These are phyloP conservation scores for Boletus rex-veris DNA, from an alignment of 768 basidiomycete species.

Conservation along the genomic window DNA sequence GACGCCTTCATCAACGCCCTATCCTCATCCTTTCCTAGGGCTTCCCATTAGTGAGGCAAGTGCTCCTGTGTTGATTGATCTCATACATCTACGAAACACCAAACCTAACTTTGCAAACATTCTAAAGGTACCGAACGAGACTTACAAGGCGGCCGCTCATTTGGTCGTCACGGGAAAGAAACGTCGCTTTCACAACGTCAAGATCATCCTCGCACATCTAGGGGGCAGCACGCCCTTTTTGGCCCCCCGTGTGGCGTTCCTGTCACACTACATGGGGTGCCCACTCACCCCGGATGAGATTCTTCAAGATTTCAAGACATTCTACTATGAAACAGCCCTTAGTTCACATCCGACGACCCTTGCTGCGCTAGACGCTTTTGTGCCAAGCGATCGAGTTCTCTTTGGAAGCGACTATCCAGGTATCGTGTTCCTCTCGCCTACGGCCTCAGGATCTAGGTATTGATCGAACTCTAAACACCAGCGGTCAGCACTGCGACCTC, in stretches of 20 bases:
- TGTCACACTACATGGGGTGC: constrained; percentile 71
- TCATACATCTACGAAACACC: neutral
- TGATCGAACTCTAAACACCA: constrained; percentile 24
- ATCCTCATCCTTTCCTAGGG: constrained; percentile 61
- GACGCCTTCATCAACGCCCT: constrained; percentile 58
- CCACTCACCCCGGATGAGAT: constrained; percentile 60
- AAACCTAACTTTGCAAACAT: constrained; percentile 3
- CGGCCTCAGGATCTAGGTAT: neutral
- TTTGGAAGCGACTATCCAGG: constrained; percentile 81
- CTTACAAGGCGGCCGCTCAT: constrained; percentile 77
- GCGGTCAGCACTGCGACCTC: constrained; percentile 57
- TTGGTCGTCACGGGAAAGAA: constrained; percentile 71
- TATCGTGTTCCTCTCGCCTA: constrained; percentile 26
- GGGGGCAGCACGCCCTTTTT: constrained; percentile 68
- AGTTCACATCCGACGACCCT: constrained; percentile 54
- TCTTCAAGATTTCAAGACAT: constrained; percentile 62
- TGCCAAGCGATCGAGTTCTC: constrained; percentile 48
- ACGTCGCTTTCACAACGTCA: constrained; percentile 55
- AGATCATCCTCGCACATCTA: constrained; percentile 68
- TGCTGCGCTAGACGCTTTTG: constrained; percentile 48
- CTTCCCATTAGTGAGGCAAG: constrained; percentile 65
- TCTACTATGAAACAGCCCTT: constrained; percentile 74
- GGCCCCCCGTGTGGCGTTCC: constrained; percentile 63
- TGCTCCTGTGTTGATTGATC: constrained; percentile 1
- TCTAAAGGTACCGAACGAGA: constrained; percentile 71